Conservation (phyloP, 345 rosid species). For the Lenwebbia sp. region DNA sequence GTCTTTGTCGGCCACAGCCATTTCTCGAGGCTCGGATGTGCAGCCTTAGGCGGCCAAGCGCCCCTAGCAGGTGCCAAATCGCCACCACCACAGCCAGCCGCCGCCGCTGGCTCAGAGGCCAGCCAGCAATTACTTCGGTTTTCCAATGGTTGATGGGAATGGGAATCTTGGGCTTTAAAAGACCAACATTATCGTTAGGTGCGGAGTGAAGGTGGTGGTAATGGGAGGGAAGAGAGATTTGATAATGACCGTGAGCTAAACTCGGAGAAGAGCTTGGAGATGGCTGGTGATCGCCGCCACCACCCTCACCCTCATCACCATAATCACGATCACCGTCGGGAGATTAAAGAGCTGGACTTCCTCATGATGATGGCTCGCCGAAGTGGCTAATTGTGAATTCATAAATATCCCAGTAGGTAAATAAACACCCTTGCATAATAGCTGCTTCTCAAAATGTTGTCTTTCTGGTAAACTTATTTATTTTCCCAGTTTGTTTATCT, state of each 20-base stretch:
- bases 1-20: background rate
- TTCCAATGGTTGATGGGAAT: background rate
- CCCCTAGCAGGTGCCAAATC: background rate
- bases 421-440: background rate
- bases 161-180: background rate
- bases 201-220: background rate
- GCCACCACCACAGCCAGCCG: rapidly evolving
- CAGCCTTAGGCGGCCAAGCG: background rate
- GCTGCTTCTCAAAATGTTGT: background rate
- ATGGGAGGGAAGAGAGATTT: background rate
- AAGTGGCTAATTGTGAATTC: background rate
- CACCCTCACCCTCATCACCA: background rate
- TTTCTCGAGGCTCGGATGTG: background rate
- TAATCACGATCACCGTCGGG: background rate
- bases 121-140: background rate
- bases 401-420: background rate
- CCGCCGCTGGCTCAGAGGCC: background rate
- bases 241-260: background rate
- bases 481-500: background rate
- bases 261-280: background rate
- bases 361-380: background rate
- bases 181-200: background rate
- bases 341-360: background rate
- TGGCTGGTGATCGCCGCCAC: background rate
- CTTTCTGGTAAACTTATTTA: background rate